Percentiles rank a stretch among this genome's conserved stretches.
phyloP scores from a whole-genome alignment of 1,284 basidiomycete genomes.

The Cronartium quercuum region DNA sequence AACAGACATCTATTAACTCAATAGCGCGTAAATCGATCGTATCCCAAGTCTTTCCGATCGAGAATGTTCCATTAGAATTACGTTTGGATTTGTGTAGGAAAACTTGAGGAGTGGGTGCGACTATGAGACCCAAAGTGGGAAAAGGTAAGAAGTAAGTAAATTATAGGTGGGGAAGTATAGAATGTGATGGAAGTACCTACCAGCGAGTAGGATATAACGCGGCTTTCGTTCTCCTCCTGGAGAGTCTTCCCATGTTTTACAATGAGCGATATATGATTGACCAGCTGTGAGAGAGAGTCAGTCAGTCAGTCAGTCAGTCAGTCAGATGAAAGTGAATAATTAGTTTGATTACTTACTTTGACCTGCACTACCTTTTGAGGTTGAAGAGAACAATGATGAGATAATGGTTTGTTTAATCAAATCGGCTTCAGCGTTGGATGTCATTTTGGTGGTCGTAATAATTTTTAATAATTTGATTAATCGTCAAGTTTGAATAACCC shows the following conservation, averaged over 20 bases:
- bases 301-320: background rate
- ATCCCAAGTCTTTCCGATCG: slow-evolving; percentile 95
- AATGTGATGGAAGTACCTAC: slow-evolving; percentile 63
- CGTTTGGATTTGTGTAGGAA: slow-evolving; percentile 86
- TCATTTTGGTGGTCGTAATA: too few species aligned
- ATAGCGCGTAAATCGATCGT: slow-evolving; percentile 71
- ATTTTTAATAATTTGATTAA: too few species aligned
- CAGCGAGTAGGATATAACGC: slow-evolving; percentile 75
- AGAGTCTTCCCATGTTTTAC: slow-evolving; percentile 77
- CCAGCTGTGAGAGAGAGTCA: slow-evolving; percentile 1
- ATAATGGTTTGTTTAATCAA: slow-evolving; percentile 64
- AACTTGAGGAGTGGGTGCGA: slow-evolving; percentile 37
- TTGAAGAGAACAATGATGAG: slow-evolving; percentile 68
- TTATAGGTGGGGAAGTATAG: too few species aligned
- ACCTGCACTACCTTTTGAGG: slow-evolving; percentile 33
- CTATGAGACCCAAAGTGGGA: too few species aligned
- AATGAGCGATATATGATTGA: slow-evolving; percentile 63
- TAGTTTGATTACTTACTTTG: slow-evolving; percentile 10
- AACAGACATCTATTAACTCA: slow-evolving; percentile 66
- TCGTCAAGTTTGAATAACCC: too few species aligned
- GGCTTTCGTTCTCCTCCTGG: slow-evolving; percentile 69
- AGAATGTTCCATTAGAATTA: slow-evolving; percentile 90
- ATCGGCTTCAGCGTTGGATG: too few species aligned
- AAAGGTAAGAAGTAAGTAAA: too few species aligned
- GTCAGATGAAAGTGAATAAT: background rate